Conservation (phyloP, 352 stramenopile genomes). For the Phytophthora sansomeana region DNA sequence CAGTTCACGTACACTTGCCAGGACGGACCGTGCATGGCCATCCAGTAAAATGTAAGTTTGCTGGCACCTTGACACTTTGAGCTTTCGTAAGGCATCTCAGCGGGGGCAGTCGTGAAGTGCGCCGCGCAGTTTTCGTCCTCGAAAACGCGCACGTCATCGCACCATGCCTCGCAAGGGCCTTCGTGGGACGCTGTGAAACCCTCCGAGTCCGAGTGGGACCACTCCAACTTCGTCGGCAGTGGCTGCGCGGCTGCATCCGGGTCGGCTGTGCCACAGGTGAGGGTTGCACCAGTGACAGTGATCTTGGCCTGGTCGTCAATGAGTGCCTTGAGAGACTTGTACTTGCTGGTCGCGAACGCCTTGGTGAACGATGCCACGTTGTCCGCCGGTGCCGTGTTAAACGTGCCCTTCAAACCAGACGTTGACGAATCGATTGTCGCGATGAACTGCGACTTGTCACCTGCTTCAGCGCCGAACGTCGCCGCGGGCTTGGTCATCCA, state of each 20-base stretch:
- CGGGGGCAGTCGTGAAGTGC: constrained; percentile 35
- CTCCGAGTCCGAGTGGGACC: constrained; percentile 27
- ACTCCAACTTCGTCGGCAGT: constrained; percentile 24
- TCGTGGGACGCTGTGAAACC: constrained; percentile 45
- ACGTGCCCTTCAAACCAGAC: constrained; percentile 29
- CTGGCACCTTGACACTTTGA: constrained; percentile 35
- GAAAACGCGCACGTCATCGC: constrained; percentile 32
- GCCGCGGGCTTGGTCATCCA: constrained; percentile 27
- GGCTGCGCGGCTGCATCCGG: constrained; percentile 16
- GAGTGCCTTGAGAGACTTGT: constrained; percentile 32
- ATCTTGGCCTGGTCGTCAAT: constrained; percentile 28
- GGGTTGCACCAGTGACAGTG: constrained; percentile 25
- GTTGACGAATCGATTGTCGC: constrained; percentile 33
- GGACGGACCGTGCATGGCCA: constrained; percentile 44
- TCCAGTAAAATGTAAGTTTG: constrained; percentile 45
- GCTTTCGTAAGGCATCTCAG: constrained; percentile 46
- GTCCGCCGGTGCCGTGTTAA: constrained; percentile 18
- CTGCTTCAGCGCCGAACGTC: constrained; percentile 20
- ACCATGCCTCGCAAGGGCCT: constrained; percentile 55
- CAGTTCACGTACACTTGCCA: constrained; percentile 60
- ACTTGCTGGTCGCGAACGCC: constrained; percentile 24
- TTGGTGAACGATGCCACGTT: constrained; percentile 37
- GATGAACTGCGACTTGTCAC: constrained; percentile 38
- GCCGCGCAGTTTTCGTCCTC: constrained; percentile 26
- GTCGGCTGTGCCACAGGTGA: constrained; percentile 29